These are phyloP conservation scores for Penstemon eatonii DNA, from an alignment of 257 asterid genomes.

Conservation along the genomic window DNA sequence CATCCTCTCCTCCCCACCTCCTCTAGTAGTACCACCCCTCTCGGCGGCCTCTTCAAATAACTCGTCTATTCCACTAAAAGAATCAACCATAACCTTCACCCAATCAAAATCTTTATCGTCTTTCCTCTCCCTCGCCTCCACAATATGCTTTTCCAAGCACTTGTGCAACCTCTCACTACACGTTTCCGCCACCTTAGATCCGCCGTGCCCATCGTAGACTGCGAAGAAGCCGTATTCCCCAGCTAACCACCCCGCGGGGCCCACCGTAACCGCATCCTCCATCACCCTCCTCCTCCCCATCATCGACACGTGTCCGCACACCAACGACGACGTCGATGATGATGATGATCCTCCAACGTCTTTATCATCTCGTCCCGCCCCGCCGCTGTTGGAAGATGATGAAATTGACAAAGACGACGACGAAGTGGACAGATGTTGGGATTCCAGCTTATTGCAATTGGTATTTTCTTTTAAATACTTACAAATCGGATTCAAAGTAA, in stretches of 20 bases:
- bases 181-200: constrained; percentile 40
- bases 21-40: no score
- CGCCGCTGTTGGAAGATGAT: background rate
- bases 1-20: constrained; percentile 10
- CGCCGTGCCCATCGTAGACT: constrained; percentile 59
- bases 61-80: constrained; percentile 48
- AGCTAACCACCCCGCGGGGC: constrained; percentile 27
- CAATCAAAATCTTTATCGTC: constrained; percentile 31
- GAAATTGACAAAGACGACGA: background rate
- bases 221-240: constrained; percentile 51
- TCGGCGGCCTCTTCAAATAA: constrained; percentile 25
- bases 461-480: background rate
- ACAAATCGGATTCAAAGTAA: background rate
- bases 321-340: background rate
- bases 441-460: background rate
- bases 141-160: constrained; percentile 34
- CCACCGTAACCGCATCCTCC: constrained; percentile 53
- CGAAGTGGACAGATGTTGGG: background rate
- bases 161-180: constrained; percentile 50
- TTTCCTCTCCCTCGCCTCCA: constrained; percentile 3
- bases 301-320: constrained; percentile 43
- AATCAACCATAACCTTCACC: constrained; percentile 39
- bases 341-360: background rate
- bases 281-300: constrained; percentile 61
- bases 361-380: background rate